Evolutionary conservation across 257 asterid species (phyloP).

Genomic region (Paraleonurus japonicus): DNA sequence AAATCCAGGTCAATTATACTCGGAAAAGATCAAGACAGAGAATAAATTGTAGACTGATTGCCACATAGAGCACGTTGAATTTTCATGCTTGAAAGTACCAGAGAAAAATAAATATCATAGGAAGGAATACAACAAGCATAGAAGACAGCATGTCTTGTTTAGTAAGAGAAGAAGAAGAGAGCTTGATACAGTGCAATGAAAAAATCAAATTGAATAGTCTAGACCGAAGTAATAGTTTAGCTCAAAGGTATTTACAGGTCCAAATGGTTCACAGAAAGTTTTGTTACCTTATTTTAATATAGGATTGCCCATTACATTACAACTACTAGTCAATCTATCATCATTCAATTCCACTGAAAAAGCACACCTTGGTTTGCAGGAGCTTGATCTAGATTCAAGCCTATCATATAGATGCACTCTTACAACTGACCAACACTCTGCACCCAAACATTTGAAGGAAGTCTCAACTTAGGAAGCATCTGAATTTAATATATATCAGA

Average conservation of each 20-base stretch:
- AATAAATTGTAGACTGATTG: conserved; percentile 9
- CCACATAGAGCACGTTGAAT: conserved; percentile 7
- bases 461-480: conserved; percentile 14
- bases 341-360: neutral
- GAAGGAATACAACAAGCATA: neutral
- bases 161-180: neutral
- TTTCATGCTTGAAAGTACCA: conserved; percentile 4
- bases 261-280: neutral
- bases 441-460: neutral
- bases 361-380: neutral
- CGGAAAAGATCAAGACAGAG: conserved; percentile 26
- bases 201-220: neutral
- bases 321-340: neutral
- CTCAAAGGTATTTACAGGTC: conserved; percentile 16
- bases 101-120: neutral
- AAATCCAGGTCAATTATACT: conserved; percentile 51
- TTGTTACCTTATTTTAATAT: neutral
- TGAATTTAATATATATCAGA: conserved; percentile 8
- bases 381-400: neutral
- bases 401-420: neutral
- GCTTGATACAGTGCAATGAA: neutral
- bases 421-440: neutral
- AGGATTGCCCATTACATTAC: neutral
- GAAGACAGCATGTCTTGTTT: neutral
- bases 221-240: conserved; percentile 3